phyloP scores from a whole-genome alignment of 1,139 yeast genomes.

The Hemisphaericaspora lyxosophila region DNA sequence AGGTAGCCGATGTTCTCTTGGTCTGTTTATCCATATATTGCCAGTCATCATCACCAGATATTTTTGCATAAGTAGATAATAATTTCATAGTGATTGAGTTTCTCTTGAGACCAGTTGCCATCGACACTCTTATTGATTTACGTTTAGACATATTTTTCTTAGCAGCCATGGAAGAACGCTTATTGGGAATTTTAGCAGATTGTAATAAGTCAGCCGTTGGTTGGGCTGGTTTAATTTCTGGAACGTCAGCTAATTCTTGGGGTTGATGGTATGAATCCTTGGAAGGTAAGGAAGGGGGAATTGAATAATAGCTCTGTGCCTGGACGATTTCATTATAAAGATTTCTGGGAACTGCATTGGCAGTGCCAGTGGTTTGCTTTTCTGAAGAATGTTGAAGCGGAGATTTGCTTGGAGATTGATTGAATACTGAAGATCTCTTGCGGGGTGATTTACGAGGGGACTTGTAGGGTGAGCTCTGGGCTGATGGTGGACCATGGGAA shows the following conservation, averaged over 20 bases:
- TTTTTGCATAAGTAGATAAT: slow-evolving; percentile 68
- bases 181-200: slow-evolving; percentile 31
- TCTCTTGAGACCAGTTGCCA: slow-evolving; percentile 54
- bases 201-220: slow-evolving; percentile 22
- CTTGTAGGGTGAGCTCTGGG: slow-evolving; percentile 31
- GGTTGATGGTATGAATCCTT: slow-evolving; percentile 26
- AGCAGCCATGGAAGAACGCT: slow-evolving; percentile 35
- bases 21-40: slow-evolving; percentile 72
- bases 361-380: slow-evolving; percentile 10
- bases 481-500: slow-evolving; percentile 23
- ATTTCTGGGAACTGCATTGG: slow-evolving; percentile 45
- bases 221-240: slow-evolving; percentile 12
- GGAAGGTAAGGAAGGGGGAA: slow-evolving; percentile 32
- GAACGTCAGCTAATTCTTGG: slow-evolving; percentile 10
- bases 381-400: background rate
- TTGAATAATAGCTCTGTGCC: slow-evolving; percentile 30
- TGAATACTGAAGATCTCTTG: slow-evolving; percentile 11
- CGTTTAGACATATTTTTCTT: slow-evolving; percentile 38
- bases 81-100: slow-evolving; percentile 70
- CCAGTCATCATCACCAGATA: slow-evolving; percentile 67
- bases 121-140: slow-evolving; percentile 41
- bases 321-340: slow-evolving; percentile 47
- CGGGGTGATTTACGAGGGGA: slow-evolving; percentile 19
- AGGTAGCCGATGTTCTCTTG: slow-evolving; percentile 73
- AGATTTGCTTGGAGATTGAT: slow-evolving; percentile 20